Percentiles rank a stretch among this genome's conserved stretches.
Conservation (phyloP, 1,139 yeast species). For the Martiniozyma asiatica region DNA sequence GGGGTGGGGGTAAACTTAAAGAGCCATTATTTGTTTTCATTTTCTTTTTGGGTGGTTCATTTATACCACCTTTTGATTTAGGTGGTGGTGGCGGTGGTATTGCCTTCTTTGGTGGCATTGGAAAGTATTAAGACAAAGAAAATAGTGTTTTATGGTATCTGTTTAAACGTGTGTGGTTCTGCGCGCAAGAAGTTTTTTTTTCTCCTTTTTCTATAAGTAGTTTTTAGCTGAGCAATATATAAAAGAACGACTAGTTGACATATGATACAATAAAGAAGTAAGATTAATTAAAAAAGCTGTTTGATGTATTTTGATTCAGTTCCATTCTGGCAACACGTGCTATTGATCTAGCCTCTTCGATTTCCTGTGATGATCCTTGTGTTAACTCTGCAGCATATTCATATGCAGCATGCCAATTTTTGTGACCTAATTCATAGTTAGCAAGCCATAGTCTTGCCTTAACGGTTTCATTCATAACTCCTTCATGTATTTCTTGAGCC, state of each 20-base stretch:
- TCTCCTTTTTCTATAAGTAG: too few species aligned
- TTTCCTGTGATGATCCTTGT: slow-evolving; percentile 70
- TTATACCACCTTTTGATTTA: too few species aligned
- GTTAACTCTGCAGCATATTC: slow-evolving; percentile 64
- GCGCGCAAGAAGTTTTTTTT: too few species aligned
- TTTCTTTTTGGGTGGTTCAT: slow-evolving; percentile 6
- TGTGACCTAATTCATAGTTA: slow-evolving; percentile 43
- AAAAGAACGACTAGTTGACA: too few species aligned
- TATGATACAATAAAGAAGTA: too few species aligned
- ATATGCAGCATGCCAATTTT: slow-evolving; percentile 58
- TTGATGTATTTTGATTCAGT: too few species aligned
- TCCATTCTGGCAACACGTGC: slow-evolving; percentile 53
- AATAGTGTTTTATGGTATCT: too few species aligned
- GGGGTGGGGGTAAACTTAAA: slow-evolving; percentile 16
- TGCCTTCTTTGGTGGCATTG: slow-evolving; percentile 7
- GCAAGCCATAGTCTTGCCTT: slow-evolving; percentile 88
- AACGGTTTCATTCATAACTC: slow-evolving; percentile 63
- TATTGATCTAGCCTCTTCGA: slow-evolving; percentile 80
- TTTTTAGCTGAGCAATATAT: too few species aligned
- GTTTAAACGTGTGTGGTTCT: too few species aligned
- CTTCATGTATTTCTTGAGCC: slow-evolving; percentile 54
- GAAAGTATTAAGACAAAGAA: too few species aligned
- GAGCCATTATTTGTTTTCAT: slow-evolving; percentile 14
- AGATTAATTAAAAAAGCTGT: too few species aligned
- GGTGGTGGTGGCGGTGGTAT: slow-evolving; percentile 17